Percentiles rank a stretch among this genome's conserved stretches.
Evolutionary conservation across 345 rosid species (phyloP).

Genomic region (Barbarea vulgaris): DNA sequence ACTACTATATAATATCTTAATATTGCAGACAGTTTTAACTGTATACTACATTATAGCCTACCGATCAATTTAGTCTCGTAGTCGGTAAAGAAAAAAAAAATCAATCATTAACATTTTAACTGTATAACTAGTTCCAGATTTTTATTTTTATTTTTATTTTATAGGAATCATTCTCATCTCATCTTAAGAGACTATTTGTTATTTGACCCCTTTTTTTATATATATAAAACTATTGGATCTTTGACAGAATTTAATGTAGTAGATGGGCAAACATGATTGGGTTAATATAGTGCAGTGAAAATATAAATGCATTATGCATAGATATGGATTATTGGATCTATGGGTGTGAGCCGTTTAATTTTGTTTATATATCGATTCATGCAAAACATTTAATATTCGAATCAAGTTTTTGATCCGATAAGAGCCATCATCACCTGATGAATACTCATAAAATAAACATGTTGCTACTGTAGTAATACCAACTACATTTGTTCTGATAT

Average conservation of each 20-base stretch:
- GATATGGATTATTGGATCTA: constrained; percentile 23
- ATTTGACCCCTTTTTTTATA: neutral
- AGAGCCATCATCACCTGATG: constrained; percentile 30
- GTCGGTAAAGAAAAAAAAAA: neutral
- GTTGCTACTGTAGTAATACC: constrained; percentile 12
- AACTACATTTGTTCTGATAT: constrained; percentile 30
- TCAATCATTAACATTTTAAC: neutral
- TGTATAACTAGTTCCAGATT: neutral
- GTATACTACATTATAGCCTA: neutral
- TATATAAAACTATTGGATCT: constrained; percentile 3
- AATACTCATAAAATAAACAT: constrained; percentile 23
- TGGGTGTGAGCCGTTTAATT: constrained; percentile 24
- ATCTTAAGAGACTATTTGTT: neutral
- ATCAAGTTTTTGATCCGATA: constrained; percentile 38
- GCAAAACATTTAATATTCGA: constrained; percentile 36
- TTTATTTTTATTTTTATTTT: neutral
- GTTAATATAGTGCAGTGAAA: constrained; percentile 26
- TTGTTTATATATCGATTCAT: constrained; percentile 34
- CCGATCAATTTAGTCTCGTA: neutral
- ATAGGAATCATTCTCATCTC: neutral
- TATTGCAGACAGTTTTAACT: too few relatives aligned
- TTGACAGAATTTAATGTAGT: constrained; percentile 24
- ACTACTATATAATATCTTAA: too few relatives aligned
- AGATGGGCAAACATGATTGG: constrained; percentile 28
- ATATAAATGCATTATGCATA: constrained; percentile 15